phyloP scores from a whole-genome alignment of 805 yeast species.

The Isabelozyma heimii region DNA sequence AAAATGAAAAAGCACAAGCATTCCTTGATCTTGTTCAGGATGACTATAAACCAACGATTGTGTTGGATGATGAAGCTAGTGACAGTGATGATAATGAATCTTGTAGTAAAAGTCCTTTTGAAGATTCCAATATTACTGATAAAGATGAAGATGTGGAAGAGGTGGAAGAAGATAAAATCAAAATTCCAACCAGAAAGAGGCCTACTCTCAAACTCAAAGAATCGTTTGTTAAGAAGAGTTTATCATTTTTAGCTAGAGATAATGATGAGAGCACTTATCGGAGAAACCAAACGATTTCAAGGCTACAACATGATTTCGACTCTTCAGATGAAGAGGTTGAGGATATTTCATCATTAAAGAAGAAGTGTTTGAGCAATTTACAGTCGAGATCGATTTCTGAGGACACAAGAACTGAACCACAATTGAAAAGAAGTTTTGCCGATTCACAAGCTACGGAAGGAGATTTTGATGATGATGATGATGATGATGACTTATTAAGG shows the following conservation, averaged over 20 bases:
- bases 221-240: slow-evolving; percentile 53
- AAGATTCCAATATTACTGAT: slow-evolving; percentile 3
- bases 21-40: slow-evolving; percentile 65
- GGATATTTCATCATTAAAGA: slow-evolving; percentile 47
- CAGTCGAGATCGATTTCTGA: slow-evolving; percentile 8
- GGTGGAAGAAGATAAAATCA: slow-evolving; percentile 14
- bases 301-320: slow-evolving; percentile 33
- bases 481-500: slow-evolving; percentile 36
- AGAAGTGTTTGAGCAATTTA: slow-evolving; percentile 33
- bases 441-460: slow-evolving; percentile 9
- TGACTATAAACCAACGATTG: slow-evolving; percentile 20
- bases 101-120: slow-evolving; percentile 11
- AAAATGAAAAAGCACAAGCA: slow-evolving; percentile 59
- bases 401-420: slow-evolving; percentile 11
- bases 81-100: slow-evolving; percentile 19
- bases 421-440: slow-evolving; percentile 9
- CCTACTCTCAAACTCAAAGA: slow-evolving; percentile 43
- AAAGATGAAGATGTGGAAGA: slow-evolving; percentile 11
- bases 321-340: slow-evolving; percentile 38
- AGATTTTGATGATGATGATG: slow-evolving; percentile 25
- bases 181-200: slow-evolving; percentile 24
- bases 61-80: slow-evolving; percentile 20
- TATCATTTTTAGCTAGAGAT: slow-evolving; percentile 47
- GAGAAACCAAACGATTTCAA: slow-evolving; percentile 26
- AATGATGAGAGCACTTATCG: slow-evolving; percentile 32